A percentile compares a stretch with the other conserved stretches of the same genome.
These are phyloP conservation scores for Potentilla sterilis DNA, from an alignment of 306 rosid species.

Conservation along the genomic window DNA sequence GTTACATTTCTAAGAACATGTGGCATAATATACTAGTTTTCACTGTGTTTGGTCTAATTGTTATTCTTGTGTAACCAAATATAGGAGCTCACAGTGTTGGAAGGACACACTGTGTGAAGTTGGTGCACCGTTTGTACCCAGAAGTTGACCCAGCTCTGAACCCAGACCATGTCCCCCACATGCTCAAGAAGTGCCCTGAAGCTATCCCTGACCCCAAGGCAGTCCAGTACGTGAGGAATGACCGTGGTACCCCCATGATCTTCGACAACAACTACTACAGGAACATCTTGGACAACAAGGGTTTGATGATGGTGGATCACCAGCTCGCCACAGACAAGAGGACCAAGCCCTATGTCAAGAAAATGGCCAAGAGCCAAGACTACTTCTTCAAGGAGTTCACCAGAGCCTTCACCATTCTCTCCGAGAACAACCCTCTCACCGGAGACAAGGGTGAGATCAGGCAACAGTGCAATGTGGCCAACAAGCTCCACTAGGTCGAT, in stretches of 20 bases:
- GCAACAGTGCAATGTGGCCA: constrained; percentile 81
- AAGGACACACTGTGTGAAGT: constrained; percentile 88
- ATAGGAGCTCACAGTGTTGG: constrained; percentile 98
- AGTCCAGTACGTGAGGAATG: constrained; percentile 91
- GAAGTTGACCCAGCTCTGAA: constrained; percentile 78
- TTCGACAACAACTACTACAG: constrained; percentile 96
- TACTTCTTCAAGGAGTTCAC: constrained; percentile 87
- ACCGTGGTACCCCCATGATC: constrained; percentile 93
- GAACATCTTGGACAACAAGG: constrained; percentile 93
- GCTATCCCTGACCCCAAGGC: constrained; percentile 92
- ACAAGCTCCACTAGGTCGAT: constrained; percentile 57
- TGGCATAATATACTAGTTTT: not conserved
- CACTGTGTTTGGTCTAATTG: constrained; percentile 8
- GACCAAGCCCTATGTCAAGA: constrained; percentile 90
- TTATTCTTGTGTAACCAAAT: not conserved
- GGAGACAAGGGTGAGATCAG: constrained; percentile 89
- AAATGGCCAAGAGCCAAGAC: constrained; percentile 92
- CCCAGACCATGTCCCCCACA: constrained; percentile 77
- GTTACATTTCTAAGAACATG: no score
- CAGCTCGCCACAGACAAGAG: constrained; percentile 81
- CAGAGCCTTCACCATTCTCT: constrained; percentile 68
- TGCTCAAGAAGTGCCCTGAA: constrained; percentile 95
- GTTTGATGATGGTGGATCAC: constrained; percentile 73
- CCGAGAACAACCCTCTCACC: constrained; percentile 95
- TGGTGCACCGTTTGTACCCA: constrained; percentile 96